These are phyloP conservation scores for Populus davidiana DNA, from an alignment of 345 rosid species.

Conservation along the genomic window DNA sequence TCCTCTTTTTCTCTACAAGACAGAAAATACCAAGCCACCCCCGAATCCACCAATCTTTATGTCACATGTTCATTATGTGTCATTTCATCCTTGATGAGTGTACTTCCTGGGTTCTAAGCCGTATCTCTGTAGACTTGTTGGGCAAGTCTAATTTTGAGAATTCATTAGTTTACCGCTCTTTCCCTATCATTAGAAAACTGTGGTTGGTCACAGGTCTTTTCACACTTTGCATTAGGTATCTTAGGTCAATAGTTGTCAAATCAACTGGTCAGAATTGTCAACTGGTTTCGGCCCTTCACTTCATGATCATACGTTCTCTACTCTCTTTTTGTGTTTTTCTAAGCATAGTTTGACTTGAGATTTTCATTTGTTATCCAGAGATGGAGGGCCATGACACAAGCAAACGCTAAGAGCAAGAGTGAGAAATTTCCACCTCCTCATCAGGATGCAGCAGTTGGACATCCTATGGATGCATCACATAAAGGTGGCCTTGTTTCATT, in stretches of 20 bases:
- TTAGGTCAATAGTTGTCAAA: neutral
- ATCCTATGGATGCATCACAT: conserved; percentile 37
- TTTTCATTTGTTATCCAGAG: conserved; percentile 15
- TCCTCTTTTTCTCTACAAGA: neutral
- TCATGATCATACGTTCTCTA: neutral
- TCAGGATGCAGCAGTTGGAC: conserved; percentile 78
- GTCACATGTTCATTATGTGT: neutral
- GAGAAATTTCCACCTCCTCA: conserved; percentile 96
- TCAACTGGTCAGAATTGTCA: neutral
- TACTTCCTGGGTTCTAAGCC: neutral
- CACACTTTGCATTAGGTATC: neutral
- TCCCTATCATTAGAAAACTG: neutral
- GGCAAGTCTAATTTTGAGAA: neutral
- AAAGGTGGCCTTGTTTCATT: conserved; percentile 43
- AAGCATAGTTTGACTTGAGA: neutral
- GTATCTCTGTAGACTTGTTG: neutral
- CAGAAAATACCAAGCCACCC: neutral
- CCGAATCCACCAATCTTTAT: neutral
- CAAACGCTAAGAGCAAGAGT: conserved; percentile 76
- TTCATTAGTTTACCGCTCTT: neutral
- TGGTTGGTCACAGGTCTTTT: neutral
- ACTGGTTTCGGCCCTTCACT: conserved; percentile 1
- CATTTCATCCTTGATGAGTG: neutral
- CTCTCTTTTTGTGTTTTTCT: neutral
- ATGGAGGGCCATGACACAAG: conserved; percentile 35